A percentile compares a stretch with the other conserved stretches of the same genome.
Evolutionary conservation across 306 rosid species (phyloP).

Genomic region (Cucumis melo): DNA sequence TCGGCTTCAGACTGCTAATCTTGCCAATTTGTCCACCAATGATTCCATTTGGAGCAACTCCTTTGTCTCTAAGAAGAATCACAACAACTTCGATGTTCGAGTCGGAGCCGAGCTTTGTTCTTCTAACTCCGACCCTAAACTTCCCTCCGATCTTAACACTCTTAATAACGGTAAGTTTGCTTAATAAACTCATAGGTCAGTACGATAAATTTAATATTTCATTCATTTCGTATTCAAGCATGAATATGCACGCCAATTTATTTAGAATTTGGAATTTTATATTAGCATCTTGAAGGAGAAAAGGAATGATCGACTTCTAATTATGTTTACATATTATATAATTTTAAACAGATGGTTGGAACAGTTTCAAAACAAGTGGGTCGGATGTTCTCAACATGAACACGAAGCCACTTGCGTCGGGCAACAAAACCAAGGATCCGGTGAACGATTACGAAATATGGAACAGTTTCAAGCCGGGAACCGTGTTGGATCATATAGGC

Average conservation of each 20-base stretch:
- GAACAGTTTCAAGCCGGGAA: background rate
- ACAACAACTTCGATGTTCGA: slow-evolving; percentile 59
- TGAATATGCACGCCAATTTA: too few species aligned
- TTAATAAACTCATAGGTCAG: too few species aligned
- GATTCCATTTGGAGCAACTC: slow-evolving; percentile 80
- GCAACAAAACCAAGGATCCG: background rate
- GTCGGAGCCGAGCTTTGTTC: slow-evolving; percentile 67
- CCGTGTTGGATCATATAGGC: background rate
- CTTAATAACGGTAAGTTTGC: background rate
- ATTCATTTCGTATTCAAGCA: too few species aligned
- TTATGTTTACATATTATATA: too few species aligned
- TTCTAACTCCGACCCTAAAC: slow-evolving; percentile 3
- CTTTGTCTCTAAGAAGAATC: slow-evolving; percentile 32
- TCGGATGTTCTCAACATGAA: background rate
- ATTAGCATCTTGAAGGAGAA: too few species aligned
- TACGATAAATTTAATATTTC: too few species aligned
- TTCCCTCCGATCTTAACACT: background rate
- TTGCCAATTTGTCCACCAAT: slow-evolving; percentile 51
- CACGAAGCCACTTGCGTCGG: background rate
- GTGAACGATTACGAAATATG: slow-evolving; percentile 4
- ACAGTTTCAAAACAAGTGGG: background rate
- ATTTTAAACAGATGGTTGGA: slow-evolving; percentile 4
- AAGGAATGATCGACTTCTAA: too few species aligned
- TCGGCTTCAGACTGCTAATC: slow-evolving; percentile 40
- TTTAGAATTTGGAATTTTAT: too few species aligned